Evolutionary conservation across 75 land plant genomes (phyloP).

Genomic region (Gnetum montanum): DNA sequence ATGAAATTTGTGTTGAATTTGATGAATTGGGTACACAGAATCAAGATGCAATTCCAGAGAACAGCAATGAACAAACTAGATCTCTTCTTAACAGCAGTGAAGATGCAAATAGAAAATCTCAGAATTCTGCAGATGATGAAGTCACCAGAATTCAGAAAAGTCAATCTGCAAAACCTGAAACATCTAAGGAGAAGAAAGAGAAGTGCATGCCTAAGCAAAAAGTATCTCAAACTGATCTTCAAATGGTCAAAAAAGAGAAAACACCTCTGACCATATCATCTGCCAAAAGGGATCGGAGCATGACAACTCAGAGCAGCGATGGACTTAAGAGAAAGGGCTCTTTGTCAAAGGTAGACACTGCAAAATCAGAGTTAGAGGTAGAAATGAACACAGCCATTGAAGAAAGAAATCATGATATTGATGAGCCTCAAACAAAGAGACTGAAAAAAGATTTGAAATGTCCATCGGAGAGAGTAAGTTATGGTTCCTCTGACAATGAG

Average conservation of each 20-base stretch:
- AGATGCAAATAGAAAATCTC: not conserved
- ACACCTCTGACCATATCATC: not conserved
- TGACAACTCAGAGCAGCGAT: no score
- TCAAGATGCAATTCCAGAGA: slow-evolving; percentile 11
- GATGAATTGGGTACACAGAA: slow-evolving; percentile 24
- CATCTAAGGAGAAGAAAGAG: not conserved
- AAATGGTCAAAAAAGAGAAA: not conserved
- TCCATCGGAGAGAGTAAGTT: not conserved
- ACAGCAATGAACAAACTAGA: not conserved
- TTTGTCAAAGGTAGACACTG: not conserved
- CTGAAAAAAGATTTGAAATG: not conserved
- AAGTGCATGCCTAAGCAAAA: not conserved
- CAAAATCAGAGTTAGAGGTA: not conserved
- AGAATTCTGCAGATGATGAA: not conserved
- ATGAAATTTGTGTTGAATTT: slow-evolving; percentile 68
- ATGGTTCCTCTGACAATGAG: not conserved
- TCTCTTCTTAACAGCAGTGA: not conserved
- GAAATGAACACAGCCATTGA: not conserved
- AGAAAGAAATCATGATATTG: not conserved
- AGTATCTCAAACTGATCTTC: not conserved
- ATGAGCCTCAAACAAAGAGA: slow-evolving; percentile 5
- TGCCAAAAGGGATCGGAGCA: not conserved
- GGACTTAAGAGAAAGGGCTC: not conserved
- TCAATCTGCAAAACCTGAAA: not conserved
- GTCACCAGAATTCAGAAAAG: not conserved